phyloP scores from a whole-genome alignment of 148 eudicot species.

The Fallopia convolvulus region DNA sequence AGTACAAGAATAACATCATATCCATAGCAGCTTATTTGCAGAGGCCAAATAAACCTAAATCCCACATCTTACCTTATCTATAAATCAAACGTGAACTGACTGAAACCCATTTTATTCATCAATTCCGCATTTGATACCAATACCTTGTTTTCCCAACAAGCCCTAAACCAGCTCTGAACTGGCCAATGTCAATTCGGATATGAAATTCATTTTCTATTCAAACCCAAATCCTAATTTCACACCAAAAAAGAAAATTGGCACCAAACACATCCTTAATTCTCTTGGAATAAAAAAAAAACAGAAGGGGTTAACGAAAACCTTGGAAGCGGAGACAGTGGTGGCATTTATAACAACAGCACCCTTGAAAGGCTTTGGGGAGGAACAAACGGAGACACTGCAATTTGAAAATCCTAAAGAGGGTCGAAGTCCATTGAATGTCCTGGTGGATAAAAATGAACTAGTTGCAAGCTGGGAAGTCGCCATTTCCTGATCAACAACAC shows the following conservation, averaged over 20 bases:
- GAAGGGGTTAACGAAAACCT: constrained; percentile 21
- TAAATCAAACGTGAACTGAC: not conserved
- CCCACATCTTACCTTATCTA: not conserved
- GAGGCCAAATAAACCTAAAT: not conserved
- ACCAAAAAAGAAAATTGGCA: not conserved
- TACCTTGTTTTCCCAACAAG: not conserved
- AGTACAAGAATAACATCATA: no score
- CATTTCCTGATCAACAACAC: constrained; percentile 25
- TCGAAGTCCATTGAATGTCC: constrained; percentile 35
- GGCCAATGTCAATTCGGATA: not conserved
- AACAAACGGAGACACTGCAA: constrained; percentile 17
- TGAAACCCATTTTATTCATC: not conserved
- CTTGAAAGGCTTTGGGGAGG: constrained; percentile 23
- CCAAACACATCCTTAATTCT: not conserved
- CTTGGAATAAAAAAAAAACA: not conserved
- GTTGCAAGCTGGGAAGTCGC: constrained; percentile 47
- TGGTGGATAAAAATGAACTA: constrained; percentile 24
- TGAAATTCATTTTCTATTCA: not conserved
- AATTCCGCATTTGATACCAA: not conserved
- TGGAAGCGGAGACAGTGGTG: constrained; percentile 46
- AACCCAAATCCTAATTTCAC: not conserved
- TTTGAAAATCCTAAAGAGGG: constrained; percentile 15
- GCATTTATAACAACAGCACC: constrained; percentile 40
- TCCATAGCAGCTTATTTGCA: not conserved
- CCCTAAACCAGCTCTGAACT: not conserved